Conservation (phyloP, 305 asterid genomes). For the Ajuga reptans region DNA sequence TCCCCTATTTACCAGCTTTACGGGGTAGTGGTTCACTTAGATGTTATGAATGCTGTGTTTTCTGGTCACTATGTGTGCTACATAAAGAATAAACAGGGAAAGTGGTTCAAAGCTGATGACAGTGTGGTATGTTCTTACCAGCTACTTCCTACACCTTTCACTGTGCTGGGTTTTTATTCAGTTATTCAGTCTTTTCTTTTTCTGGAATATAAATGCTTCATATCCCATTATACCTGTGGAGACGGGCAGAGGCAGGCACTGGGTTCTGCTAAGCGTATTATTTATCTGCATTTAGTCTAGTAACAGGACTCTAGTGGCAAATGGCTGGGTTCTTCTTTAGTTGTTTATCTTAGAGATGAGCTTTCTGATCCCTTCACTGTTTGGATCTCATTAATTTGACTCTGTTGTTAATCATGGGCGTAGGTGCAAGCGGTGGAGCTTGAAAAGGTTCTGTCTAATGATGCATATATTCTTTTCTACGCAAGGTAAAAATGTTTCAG, state of each 20-base stretch:
- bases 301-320: neutral
- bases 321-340: neutral
- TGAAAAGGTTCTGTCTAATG: slow-evolving; percentile 49
- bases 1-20: slow-evolving; percentile 76
- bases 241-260: neutral
- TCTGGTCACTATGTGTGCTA: slow-evolving; percentile 83
- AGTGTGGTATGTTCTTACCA: slow-evolving; percentile 41
- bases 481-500: slow-evolving; percentile 44
- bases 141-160: neutral
- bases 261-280: neutral
- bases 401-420: slow-evolving; percentile 18
- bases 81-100: slow-evolving; percentile 54
- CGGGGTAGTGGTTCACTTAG: slow-evolving; percentile 77
- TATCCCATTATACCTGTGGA: neutral
- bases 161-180: neutral
- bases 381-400: neutral
- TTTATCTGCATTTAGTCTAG: neutral
- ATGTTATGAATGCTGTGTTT: slow-evolving; percentile 55
- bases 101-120: slow-evolving; percentile 78
- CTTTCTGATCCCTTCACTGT: neutral
- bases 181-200: neutral
- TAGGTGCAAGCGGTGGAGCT: slow-evolving; percentile 61
- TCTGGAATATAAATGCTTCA: neutral
- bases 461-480: slow-evolving; percentile 80
- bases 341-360: neutral